Conservation (phyloP, 179 eudicot species). For the Gypsophila paniculata region DNA sequence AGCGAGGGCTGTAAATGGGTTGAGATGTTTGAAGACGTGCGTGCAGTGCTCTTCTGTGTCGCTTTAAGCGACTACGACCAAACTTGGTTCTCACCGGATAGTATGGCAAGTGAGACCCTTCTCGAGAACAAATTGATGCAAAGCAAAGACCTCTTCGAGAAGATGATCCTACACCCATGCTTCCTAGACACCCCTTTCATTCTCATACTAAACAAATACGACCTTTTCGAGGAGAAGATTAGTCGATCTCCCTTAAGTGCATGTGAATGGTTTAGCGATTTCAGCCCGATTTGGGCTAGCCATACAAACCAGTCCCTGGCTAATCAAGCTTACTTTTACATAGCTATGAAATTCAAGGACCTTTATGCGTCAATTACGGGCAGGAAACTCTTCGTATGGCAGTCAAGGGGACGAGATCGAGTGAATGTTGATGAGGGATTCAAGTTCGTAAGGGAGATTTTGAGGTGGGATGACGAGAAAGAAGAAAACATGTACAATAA, state of each 20-base stretch:
- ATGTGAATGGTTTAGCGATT: conserved; percentile 88
- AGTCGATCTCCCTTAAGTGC: conserved; percentile 47
- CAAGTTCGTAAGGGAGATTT: conserved; percentile 77
- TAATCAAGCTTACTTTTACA: conserved; percentile 85
- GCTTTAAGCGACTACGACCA: conserved; percentile 88
- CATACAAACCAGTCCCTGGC: conserved; percentile 73
- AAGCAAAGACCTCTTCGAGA: conserved; percentile 77
- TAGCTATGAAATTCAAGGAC: conserved; percentile 92
- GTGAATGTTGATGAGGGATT: conserved; percentile 77
- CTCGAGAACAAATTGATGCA: conserved; percentile 74
- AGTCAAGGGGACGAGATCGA: conserved; percentile 78
- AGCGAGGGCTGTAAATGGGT: conserved; percentile 98
- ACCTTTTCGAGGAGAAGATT: conserved; percentile 81
- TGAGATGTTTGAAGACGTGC: conserved; percentile 98
- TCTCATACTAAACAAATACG: conserved; percentile 78
- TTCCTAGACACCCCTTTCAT: conserved; percentile 79
- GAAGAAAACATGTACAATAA: conserved; percentile 52
- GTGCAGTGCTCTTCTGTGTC: conserved; percentile 72
- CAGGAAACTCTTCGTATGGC: conserved; percentile 91
- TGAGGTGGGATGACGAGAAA: conserved; percentile 90
- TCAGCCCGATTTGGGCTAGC: conserved; percentile 63
- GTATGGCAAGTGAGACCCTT: conserved; percentile 35
- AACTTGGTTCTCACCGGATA: conserved; percentile 40
- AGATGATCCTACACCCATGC: conserved; percentile 69
- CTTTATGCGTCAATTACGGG: conserved; percentile 69